These are phyloP conservation scores for Juglanconis sp. DNA, from an alignment of 2,329 filamentous ascomycete species.

Conservation along the genomic window DNA sequence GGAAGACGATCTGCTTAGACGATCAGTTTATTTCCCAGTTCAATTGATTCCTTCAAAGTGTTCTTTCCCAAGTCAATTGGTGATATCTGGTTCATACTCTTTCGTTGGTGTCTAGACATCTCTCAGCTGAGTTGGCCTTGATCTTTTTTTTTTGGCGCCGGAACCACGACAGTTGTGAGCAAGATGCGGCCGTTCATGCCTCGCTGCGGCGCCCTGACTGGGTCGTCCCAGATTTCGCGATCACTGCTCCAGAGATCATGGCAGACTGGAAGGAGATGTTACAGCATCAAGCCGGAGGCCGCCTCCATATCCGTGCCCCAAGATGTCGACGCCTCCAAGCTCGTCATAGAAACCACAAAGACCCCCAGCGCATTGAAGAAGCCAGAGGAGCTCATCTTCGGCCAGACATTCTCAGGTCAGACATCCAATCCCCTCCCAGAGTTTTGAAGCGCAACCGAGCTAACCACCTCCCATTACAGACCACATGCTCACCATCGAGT, in stretches of 20 bases:
- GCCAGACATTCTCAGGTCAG: slow-evolving; percentile 82
- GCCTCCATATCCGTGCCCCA: slow-evolving; percentile 53
- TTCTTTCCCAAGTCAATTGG: background rate
- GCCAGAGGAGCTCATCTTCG: slow-evolving; percentile 83
- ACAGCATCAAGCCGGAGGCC: slow-evolving; percentile 52
- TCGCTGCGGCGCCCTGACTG: slow-evolving; percentile 36
- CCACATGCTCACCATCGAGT: slow-evolving; percentile 95
- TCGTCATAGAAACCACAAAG: slow-evolving; percentile 70
- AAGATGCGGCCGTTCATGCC: slow-evolving; percentile 48
- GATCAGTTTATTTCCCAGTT: background rate
- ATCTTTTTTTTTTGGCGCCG: background rate
- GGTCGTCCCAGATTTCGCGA: slow-evolving; percentile 29
- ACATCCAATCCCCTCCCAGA: background rate
- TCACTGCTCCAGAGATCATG: slow-evolving; percentile 28
- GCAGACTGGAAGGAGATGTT: slow-evolving; percentile 38
- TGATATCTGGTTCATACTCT: background rate
- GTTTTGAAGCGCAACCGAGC: background rate
- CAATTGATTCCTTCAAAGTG: background rate
- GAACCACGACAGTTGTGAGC: background rate
- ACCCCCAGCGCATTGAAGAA: slow-evolving; percentile 72
- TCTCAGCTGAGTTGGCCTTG: background rate
- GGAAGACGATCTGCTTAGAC: background rate
- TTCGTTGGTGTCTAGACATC: background rate
- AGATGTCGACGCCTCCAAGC: slow-evolving; percentile 73
- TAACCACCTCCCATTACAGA: slow-evolving; percentile 49